Evolutionary conservation across 371 early-diverging fungal species (phyloP), one percentile per base, ranked within the genome.

Genomic region (Smittium mucronatum): DNA sequence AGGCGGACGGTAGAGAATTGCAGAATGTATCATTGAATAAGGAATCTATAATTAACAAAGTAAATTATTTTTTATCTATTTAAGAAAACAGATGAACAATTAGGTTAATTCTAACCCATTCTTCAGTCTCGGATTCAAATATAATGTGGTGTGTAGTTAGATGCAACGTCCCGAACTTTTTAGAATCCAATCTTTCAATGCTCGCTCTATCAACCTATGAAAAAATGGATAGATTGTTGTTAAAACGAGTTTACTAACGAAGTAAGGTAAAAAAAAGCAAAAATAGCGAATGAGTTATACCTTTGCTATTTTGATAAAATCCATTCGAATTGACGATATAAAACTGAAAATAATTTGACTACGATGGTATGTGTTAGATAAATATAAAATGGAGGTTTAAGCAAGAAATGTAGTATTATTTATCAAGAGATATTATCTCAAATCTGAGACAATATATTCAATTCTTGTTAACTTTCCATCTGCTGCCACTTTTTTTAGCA

Each of bases 21-120:
- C 89, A 2, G 89, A 87, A 73, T 89, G 89, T 29, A 95, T 85
- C 58, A 92, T 84, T 29, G 94, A 88, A 77, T 93, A 93, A 59
- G 88, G 85, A 61, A 94, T 84, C 93, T 90, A 79, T 57, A 68
- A 58, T 25, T 61, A 36, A 64, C 26, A 35, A 71, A 58, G 63
- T 61, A 26, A 25, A 17, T 25, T 64, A 26, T 17, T 21, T 25
- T 58, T 25, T 25, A n/a, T 58, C 25, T 58, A 25, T 58, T 25
- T 58, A n/a, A 25, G 25, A 58, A 25, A 58, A 26, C 65, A n/a
- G n/a, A n/a, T n/a, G n/a, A n/a, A 32, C 88, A 85, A 32, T 91
- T 87, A 77, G 88, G 90, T n/a, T n/a, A 47, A 47, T 47, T 64
- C 88, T 82, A 70, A 92, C 84, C 93, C 92, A 80, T 28, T 72